Evolutionary conservation across 179 eudicot species (phyloP).

Genomic region (Silene coronaria): DNA sequence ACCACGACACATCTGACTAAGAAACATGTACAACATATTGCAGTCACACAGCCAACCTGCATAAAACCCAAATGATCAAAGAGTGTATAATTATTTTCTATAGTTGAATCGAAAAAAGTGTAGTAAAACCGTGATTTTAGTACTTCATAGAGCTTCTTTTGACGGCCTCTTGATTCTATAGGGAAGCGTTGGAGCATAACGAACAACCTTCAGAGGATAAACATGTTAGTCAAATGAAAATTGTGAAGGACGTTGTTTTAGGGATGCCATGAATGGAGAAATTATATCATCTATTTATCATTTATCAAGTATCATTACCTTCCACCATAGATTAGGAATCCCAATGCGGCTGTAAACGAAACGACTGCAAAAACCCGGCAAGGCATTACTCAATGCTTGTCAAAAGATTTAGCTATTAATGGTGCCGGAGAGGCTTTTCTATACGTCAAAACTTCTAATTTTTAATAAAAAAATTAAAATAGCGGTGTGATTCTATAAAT

Average conservation of each 20-base stretch:
- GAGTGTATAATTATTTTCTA: background rate
- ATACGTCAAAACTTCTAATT: too few relatives aligned
- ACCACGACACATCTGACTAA: constrained; percentile 35
- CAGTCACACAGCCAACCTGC: constrained; percentile 73
- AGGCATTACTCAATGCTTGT: constrained; percentile 1
- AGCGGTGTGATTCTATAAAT: background rate
- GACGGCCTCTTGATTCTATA: constrained; percentile 64
- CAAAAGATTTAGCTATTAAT: background rate
- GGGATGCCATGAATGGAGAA: background rate
- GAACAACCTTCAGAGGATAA: constrained; percentile 41
- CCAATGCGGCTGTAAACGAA: constrained; percentile 56
- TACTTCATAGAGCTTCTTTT: constrained; percentile 66
- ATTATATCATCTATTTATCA: background rate
- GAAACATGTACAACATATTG: constrained; percentile 58
- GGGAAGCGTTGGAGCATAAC: constrained; percentile 62
- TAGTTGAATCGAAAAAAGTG: background rate
- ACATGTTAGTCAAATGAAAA: background rate
- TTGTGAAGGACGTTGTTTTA: background rate
- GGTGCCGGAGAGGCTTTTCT: too few relatives aligned
- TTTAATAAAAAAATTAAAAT: background rate
- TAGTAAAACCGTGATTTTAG: background rate
- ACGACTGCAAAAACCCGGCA: constrained; percentile 36
- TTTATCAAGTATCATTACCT: constrained; percentile 31
- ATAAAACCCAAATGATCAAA: constrained; percentile 8
- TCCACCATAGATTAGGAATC: constrained; percentile 65